Evolutionary conservation across 2,329 filamentous ascomycete species (phyloP).

Genomic region (Pyricularia sp.): DNA sequence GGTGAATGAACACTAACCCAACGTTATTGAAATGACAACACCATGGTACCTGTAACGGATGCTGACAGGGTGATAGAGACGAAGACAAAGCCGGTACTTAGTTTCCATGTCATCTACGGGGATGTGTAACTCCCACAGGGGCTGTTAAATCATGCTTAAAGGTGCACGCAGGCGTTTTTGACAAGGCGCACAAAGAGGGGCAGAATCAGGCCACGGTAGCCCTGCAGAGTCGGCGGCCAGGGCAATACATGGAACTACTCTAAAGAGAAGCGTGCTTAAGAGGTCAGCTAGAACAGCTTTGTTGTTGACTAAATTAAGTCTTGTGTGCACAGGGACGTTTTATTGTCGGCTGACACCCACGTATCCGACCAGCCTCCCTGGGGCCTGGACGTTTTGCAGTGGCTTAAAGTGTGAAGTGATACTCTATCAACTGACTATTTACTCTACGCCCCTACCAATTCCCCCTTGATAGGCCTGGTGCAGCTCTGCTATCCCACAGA

Average conservation of each 20-base stretch:
- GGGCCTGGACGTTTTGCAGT: slow-evolving; percentile 85
- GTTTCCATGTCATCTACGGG: too few relatives aligned
- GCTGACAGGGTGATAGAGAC: too few relatives aligned
- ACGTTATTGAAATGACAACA: too few relatives aligned
- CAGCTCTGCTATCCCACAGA: slow-evolving; percentile 94
- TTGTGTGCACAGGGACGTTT: slow-evolving; percentile 73
- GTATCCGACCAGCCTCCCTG: slow-evolving; percentile 96
- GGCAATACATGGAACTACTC: slow-evolving; percentile 99
- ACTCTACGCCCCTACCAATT: slow-evolving; percentile 87
- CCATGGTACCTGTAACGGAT: too few relatives aligned
- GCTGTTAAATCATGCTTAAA: too few relatives aligned
- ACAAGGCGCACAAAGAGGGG: too few relatives aligned
- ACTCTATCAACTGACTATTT: slow-evolving; percentile 95
- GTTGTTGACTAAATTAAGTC: slow-evolving; percentile 60
- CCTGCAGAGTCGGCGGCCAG: slow-evolving; percentile 93
- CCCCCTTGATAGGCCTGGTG: slow-evolving; percentile 91
- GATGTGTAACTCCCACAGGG: too few relatives aligned
- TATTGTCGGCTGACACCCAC: slow-evolving; percentile 72
- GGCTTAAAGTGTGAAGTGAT: slow-evolving; percentile 80
- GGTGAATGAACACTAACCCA: too few relatives aligned
- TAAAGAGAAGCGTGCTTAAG: slow-evolving; percentile 59
- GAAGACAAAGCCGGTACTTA: too few relatives aligned
- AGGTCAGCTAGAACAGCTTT: neutral
- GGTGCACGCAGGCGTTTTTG: too few relatives aligned
- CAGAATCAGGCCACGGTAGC: too few relatives aligned